Evolutionary conservation across 495 filamentous ascomycete genomes (phyloP), one percentile per base, ranked within the genome.

Genomic region (Neurospora sp.): DNA sequence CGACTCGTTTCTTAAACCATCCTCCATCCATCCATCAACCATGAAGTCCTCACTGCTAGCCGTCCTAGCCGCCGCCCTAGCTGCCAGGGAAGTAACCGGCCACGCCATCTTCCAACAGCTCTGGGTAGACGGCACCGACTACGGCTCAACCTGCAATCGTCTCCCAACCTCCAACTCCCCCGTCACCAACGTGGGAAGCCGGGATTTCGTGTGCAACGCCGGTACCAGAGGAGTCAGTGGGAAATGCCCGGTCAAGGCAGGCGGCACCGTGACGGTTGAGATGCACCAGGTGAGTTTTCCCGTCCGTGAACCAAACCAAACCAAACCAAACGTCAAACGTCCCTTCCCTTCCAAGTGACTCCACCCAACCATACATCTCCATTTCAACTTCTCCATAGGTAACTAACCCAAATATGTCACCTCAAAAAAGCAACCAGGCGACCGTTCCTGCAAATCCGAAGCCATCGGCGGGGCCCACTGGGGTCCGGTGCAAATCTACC

Each of bases 71-170:
- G 75, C 79, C 37, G 78, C 78, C 2, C 73, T 86, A 27, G 78
- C 79, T 27, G 79, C 78, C 48, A 76, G 77, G 7, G 70, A 82
- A 42, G 82, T 81, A 16, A 77, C 83, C 53, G 82, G 80, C 31
- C 86, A 87, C 45, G 83, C 86, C 35, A 81, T 81, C 40, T 87
- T 86, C 78, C 86, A 87, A 72, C 80, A 87, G 59, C 80, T 87
- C 39, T 87, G 84, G 84, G 78, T 87, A 9, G 79, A 87, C 71
- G 85, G 85, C 7, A 81, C 81, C 38, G 86, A 87, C 74, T 82
- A 85, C 77, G 82, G 81, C 22, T 74, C 75, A n/a, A 75, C 79
- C 10, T 85, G 84, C 69, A 76, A 81, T 44, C 80, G 84, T 68
- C 72, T 84, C 9, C 82, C 82, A 1, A 14, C 70, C 5, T 81